Evolutionary conservation across 306 rosid species (phyloP).

Genomic region (Dalbergia cochinchinensis): DNA sequence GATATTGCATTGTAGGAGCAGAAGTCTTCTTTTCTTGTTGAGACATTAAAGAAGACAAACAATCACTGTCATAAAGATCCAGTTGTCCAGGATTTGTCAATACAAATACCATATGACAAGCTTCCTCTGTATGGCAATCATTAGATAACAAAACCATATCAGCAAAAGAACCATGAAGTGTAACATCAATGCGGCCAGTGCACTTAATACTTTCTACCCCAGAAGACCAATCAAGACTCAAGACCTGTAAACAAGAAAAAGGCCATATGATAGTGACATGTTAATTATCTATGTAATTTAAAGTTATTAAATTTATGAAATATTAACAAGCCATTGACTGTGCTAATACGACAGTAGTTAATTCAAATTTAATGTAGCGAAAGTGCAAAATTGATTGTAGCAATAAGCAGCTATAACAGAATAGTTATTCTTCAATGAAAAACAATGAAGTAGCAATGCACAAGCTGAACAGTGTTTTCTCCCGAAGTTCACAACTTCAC

Average conservation of each 20-base stretch:
- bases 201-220: constrained; percentile 82
- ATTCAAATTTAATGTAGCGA: constrained; percentile 24
- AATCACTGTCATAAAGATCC: constrained; percentile 63
- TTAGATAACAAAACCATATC: constrained; percentile 71
- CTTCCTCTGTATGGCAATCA: constrained; percentile 53
- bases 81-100: constrained; percentile 87
- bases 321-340: constrained; percentile 15
- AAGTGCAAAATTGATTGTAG: constrained; percentile 30
- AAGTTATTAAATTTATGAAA: constrained; percentile 42
- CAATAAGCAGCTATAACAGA: constrained; percentile 33
- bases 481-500: constrained; percentile 20
- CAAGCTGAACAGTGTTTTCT: constrained; percentile 31
- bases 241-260: constrained; percentile 63
- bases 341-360: neutral
- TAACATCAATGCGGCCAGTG: constrained; percentile 64
- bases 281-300: constrained; percentile 17
- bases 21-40: constrained; percentile 54
- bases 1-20: constrained; percentile 60
- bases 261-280: constrained; percentile 31
- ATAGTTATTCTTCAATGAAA: constrained; percentile 17
- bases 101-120: constrained; percentile 61
- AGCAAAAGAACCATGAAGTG: constrained; percentile 83
- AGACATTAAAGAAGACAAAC: constrained; percentile 66
- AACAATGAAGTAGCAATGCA: constrained; percentile 30
- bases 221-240: constrained; percentile 78